Evolutionary conservation across 352 stramenopile species (phyloP), one percentile per base, ranked within the genome.

Genomic region (Phytophthora pisi): DNA sequence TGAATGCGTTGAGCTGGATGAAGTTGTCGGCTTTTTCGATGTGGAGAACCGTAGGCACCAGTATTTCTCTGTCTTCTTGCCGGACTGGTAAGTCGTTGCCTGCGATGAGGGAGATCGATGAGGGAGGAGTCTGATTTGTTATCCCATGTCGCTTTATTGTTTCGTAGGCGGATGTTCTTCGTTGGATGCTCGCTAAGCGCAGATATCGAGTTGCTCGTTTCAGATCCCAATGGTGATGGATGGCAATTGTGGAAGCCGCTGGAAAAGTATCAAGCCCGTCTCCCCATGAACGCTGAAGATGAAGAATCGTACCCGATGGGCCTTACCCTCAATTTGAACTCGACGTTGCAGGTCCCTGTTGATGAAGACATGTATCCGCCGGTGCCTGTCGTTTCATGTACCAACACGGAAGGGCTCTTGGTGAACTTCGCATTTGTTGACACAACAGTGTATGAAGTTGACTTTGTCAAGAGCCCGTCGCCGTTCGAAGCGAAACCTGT

Each of bases 141-240:
- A 26, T 26, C 24, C 24, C 24, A 4, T 2, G 24, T 26, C 24
- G 31, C 31, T 43, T 64, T n/a, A 11, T 36, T 64, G n/a, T 53
- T 51, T 28, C 51, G 15, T 36, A 88, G 79, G 84, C 79, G 85
- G 13, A 93, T 93, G 82, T 93, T 93, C 56, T 93, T 93, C 51
- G 74, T 93, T 61, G 81, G 75, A 10, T 93, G 85, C 61, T 93
- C 85, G 15, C 54, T 93, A 36, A 93, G 85, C 57, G 79, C 85
- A n/a, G 85, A 93, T 64, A 84, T 93, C 23, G 85, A 93, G 65
- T 72, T 93, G 13, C 71, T 93, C 3, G 85, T 93, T 47, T 79
- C 73, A 10, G 81, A 93, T 50, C 79, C 81, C 4, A 81, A 91
- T 2, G 64, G 50, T 16, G 77, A 73, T 4, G 79, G 88, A 58